These are phyloP conservation scores for Sequoia sempervirens DNA, from an alignment of 75 land plant genomes.

Conservation along the genomic window DNA sequence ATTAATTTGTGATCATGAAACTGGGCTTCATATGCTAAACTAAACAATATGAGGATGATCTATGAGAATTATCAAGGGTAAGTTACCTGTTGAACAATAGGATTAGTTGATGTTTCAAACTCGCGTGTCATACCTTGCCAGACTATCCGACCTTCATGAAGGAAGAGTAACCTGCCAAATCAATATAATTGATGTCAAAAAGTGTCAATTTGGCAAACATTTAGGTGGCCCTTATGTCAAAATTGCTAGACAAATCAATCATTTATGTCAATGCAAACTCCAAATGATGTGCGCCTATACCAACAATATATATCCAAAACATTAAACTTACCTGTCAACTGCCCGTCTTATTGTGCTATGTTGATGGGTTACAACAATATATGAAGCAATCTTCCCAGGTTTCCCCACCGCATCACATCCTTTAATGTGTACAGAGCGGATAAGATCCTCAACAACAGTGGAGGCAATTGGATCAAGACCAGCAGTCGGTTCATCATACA, in stretches of 20 bases:
- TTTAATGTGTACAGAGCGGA: constrained; percentile 83
- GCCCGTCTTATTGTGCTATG: constrained; percentile 95
- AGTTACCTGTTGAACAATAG: constrained; percentile 89
- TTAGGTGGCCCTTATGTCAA: not conserved
- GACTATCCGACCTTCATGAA: constrained; percentile 78
- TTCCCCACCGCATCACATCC: constrained; percentile 68
- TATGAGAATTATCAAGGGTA: not conserved
- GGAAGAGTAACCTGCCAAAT: constrained; percentile 64
- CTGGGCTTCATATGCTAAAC: not conserved
- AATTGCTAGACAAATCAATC: not conserved
- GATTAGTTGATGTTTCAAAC: constrained; percentile 73
- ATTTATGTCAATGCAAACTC: not conserved
- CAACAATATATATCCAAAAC: not conserved
- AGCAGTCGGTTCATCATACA: constrained; percentile 99
- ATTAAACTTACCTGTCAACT: constrained; percentile 76
- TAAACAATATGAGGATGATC: not conserved
- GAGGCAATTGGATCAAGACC: constrained; percentile 98
- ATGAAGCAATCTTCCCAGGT: constrained; percentile 91
- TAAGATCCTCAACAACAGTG: constrained; percentile 96
- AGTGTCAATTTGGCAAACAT: not conserved
- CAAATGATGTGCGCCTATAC: not conserved
- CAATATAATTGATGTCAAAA: not conserved
- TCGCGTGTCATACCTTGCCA: constrained; percentile 91
- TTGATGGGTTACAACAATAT: constrained; percentile 94
- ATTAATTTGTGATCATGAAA: not conserved